Evolutionary conservation across 2,329 filamentous ascomycete genomes (phyloP), one percentile per base, ranked within the genome.

Genomic region (Phaeosphaeriaceae sp.): DNA sequence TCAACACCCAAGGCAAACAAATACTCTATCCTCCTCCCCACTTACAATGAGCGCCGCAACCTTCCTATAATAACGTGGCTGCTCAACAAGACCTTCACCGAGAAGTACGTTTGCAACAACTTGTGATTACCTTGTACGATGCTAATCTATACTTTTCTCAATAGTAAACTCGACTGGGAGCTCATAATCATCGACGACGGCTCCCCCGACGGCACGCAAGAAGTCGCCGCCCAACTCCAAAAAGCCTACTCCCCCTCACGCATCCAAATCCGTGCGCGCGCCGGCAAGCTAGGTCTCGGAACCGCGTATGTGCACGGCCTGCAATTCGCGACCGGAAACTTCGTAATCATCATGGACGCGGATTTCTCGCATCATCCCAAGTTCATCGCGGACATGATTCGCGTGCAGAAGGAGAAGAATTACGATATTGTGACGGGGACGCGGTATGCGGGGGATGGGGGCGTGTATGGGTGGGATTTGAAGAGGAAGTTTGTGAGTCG

Each of bases 311-410:
- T 97, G 32, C 92, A 97, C 76, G 93, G 93, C 43, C 83, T 99
- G 52, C 85, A 96, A 74, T 97, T 89, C 72, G 88, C 83, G 18
- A 92, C 87, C 17, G 94, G 94, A 67, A 97, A 95, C 83, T 97
- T 87, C 71, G 90, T 99, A 72, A 90, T 99, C 81, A 99, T 99
- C 83, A 99, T 99, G 94, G 94, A 99, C 80, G 94, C 95, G 77
- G 94, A 99, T 79, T 99, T 99, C 83, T 91, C 86, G 65, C 94
- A 99, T 80, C 94, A 99, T 81, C 94, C 94, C 71, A 99, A 97
- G 79, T 99, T 97, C 84, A 96, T 99, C 76, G 87, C 92, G 45
- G 82, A 87, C 71, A 97, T 99, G 91, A 90, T 99, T 67, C 83
- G 83, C 51, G 83, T 87, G 61, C 94, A 97, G 76, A 83, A 85